Base-by-base conservation (phyloP, 192 early-diverging fungal species). In the Rhizophlyctis rosea region DNA sequence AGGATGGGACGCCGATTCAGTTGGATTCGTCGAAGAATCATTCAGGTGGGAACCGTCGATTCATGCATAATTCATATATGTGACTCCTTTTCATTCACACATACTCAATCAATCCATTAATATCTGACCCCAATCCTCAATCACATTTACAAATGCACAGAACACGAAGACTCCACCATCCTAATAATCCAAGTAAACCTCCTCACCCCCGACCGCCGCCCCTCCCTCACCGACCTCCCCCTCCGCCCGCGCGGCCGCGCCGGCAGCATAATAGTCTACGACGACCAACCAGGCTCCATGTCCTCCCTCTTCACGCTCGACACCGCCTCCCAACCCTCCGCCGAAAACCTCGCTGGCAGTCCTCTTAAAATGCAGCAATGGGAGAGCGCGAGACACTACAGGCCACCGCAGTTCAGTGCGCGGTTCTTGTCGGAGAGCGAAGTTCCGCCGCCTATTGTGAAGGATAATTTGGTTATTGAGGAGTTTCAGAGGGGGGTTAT, bases 201-300 rank as follows among this genome's bases (percentile, higher is more conserved):
- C 5, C 9, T 58, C 48, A 52, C 25, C 35, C 50, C 59, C 31
- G 23, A 53, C 24, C 66, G 55, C 36, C 54, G 24, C 35, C 9
- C 35, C 3, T 63, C 63, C 34, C 14, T 47, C 21, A 29, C 50
- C 29, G 24, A 30, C n/a, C 18, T 47, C 16, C 36, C 57, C 28
- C 56, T 47, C 11, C 65, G 69, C 27, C 62, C 62, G 28, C 79
- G 75, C 11, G 73, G 72, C 29, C 79, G 81, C 16, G 58, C 64
- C n/a, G 82, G 84, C 1, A 82, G 82, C n/a, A 79, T 87, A 29
- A 84, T 87, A 16, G 76, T 86, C 18, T 87, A 74, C 47, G 85
- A 85, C 35, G 84, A 87, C 52, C 78, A 83, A 34, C 77, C 79
- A 34, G 35, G 58, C 4, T 65, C 4, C 52, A 29, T 23, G 56